These are phyloP conservation scores for Trichoderma koningiopsis DNA, from an alignment of 2,329 filamentous ascomycete genomes.

Conservation along the genomic window DNA sequence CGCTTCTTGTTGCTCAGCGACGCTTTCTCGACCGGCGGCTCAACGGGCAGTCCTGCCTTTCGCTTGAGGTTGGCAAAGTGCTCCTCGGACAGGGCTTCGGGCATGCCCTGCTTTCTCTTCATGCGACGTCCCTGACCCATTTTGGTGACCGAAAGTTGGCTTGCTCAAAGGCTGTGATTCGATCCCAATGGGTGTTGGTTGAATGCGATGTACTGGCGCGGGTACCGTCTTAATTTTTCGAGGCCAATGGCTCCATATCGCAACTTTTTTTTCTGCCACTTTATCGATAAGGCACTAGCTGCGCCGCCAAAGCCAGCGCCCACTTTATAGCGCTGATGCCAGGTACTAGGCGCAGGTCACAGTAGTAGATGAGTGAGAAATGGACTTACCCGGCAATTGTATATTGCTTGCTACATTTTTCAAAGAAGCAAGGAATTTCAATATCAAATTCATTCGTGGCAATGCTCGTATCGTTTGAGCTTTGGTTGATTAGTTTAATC, in stretches of 20 bases:
- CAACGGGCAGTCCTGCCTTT: conserved; percentile 73
- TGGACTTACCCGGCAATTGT: not conserved
- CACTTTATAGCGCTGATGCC: too few species aligned
- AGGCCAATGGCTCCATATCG: not conserved
- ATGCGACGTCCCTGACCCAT: conserved; percentile 93
- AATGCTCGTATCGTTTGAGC: not conserved
- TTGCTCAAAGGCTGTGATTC: not conserved
- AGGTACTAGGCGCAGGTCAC: too few species aligned
- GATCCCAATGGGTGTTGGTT: conserved; percentile 15
- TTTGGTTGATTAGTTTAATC: not conserved
- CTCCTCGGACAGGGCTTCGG: conserved; percentile 78
- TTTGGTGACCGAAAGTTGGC: conserved; percentile 38
- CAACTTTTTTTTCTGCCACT: conserved; percentile 28
- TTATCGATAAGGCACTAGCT: conserved; percentile 27
- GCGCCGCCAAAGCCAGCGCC: not conserved
- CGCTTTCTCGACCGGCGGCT: conserved; percentile 51
- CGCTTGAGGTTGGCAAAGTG: conserved; percentile 80
- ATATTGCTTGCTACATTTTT: not conserved
- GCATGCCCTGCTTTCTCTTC: conserved; percentile 85
- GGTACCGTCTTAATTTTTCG: conserved; percentile 3
- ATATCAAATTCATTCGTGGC: not conserved
- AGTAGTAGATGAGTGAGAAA: conserved; percentile 16
- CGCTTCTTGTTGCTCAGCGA: conserved; percentile 67
- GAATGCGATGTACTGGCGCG: conserved; percentile 7
- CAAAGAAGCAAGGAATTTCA: not conserved